phyloP scores from a whole-genome alignment of 768 basidiomycete species.

The Lentinula lateritia region DNA sequence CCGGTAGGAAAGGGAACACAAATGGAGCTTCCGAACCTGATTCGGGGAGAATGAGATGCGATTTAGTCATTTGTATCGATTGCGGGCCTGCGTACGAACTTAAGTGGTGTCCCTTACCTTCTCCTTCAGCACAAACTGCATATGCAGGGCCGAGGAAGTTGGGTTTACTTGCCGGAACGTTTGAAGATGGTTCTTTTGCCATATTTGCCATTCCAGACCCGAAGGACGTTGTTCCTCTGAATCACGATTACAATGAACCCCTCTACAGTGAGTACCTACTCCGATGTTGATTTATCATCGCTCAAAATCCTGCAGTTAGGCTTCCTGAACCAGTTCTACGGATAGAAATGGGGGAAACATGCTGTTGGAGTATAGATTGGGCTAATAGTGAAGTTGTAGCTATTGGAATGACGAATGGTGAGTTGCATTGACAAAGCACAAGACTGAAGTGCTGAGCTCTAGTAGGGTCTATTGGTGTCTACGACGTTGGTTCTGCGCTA shows the following conservation, averaged over 20 bases:
- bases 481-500: slow-evolving; percentile 43
- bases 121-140: slow-evolving; percentile 30
- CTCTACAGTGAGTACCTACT: slow-evolving; percentile 42
- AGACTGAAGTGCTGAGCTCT: neutral
- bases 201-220: slow-evolving; percentile 82
- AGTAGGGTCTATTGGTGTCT: slow-evolving; percentile 52
- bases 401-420: slow-evolving; percentile 82
- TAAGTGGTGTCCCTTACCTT: slow-evolving; percentile 92
- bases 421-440: neutral
- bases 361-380: slow-evolving; percentile 86
- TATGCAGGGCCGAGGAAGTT: slow-evolving; percentile 48
- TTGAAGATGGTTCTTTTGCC: slow-evolving; percentile 81
- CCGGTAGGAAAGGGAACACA: neutral
- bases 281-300: neutral
- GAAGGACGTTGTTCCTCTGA: slow-evolving; percentile 30
- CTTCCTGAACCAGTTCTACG: slow-evolving; percentile 60
- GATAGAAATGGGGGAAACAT: slow-evolving; percentile 70
- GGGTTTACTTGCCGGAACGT: slow-evolving; percentile 79
- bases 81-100: slow-evolving; percentile 73
- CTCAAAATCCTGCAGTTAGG: slow-evolving; percentile 35
- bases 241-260: slow-evolving; percentile 26
- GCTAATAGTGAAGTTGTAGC: slow-evolving; percentile 80
- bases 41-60: slow-evolving; percentile 59
- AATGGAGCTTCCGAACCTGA: slow-evolving; percentile 26
- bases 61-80: slow-evolving; percentile 83